A percentile compares a stretch with the other conserved stretches of the same genome.
Conservation (phyloP, 2,329 filamentous ascomycete species). For the Fusarium siculi region DNA sequence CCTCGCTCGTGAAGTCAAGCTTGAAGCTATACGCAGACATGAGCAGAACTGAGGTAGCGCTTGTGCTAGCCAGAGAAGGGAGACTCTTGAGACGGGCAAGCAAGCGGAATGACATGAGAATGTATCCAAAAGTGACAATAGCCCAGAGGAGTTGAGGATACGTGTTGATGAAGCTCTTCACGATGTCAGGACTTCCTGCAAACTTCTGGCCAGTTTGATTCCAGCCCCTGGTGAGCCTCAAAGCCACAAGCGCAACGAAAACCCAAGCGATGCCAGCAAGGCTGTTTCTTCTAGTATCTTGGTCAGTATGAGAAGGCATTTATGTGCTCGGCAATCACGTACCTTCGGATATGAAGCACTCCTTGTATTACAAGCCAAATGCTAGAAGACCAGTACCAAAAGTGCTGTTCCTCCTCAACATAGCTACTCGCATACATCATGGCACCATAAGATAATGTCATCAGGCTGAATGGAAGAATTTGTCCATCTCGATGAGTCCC, state of each 20-base stretch:
- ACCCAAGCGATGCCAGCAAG: conserved; percentile 47
- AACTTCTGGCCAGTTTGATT: conserved; percentile 98
- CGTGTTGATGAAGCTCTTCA: conserved; percentile 73
- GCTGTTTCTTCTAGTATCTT: conserved; percentile 39
- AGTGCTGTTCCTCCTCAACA: conserved; percentile 97
- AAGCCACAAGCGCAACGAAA: conserved; percentile 64
- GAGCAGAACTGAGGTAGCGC: conserved; percentile 55
- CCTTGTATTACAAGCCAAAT: conserved; percentile 72
- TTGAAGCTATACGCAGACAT: conserved; percentile 82
- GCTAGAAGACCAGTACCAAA: conserved; percentile 93
- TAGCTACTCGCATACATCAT: conserved; percentile 99
- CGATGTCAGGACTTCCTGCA: conserved; percentile 88
- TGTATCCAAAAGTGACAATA: conserved; percentile 76
- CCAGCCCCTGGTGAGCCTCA: conserved; percentile 81
- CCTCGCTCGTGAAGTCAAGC: conserved; percentile 84
- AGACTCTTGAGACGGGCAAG: conserved; percentile 55
- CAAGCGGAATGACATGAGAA: conserved; percentile 63
- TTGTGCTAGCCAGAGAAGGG: conserved; percentile 54
- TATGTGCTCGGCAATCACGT: not conserved
- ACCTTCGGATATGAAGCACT: conserved; percentile 58
- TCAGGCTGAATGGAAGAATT: conserved; percentile 58
- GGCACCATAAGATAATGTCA: conserved; percentile 73
- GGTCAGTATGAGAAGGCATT: conserved; percentile 6
- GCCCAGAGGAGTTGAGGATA: conserved; percentile 78
- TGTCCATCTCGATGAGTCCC: conserved; percentile 16